Base-by-base conservation (phyloP, 1,284 basidiomycete species). In the Ceratobasidium sp. region DNA sequence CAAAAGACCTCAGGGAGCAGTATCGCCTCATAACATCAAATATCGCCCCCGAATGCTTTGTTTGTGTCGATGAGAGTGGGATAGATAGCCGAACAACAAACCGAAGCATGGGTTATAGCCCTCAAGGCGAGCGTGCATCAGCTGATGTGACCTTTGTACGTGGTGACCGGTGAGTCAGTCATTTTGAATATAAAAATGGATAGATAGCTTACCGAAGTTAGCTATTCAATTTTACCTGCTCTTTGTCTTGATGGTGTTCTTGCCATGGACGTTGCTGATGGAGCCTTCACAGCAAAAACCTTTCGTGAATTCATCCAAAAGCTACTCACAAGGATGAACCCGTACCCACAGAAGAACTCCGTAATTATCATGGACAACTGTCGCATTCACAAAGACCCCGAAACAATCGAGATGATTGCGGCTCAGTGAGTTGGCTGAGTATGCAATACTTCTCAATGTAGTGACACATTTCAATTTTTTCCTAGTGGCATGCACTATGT, bases 351-450 rank as follows among this genome's bases (percentile, higher is more conserved):
- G n/a, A n/a, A n/a, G n/a, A n/a, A n/a, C 73, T 77, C 76, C 62
- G 71, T 76, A 15, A 57, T 77, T 49, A 62, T 78, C 10, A 73
- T 77, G 68, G 76, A 78, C 70, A 77, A 77, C 68, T 76, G 74
- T 43, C 20, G 62, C 0, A 78, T 77, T 20, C 77, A 77, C 69
- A 73, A 77, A 55, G 69, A 70, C 27, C 62, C 72, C 22, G 72
- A 72, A n/a, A 68, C 77, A 3, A 53, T 60, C 8, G 49, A 72
- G 20, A 71, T 77, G 60, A 71, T 77, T 31, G 72, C 73, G 53
- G 72, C 47, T 40, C 31, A 52, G 70, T 72, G 34, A 65, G 70
- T 34, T 2, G 1, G 20, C 40, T 53, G 10, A n/a, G n/a, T n/a
- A n/a, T n/a, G n/a, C n/a, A n/a, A n/a, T n/a, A n/a, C n/a, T n/a